A percentile compares a stretch with the other conserved stretches of the same genome.
Conservation (phyloP, 169 alveolate genomes). For the Nephromyces sp. region DNA sequence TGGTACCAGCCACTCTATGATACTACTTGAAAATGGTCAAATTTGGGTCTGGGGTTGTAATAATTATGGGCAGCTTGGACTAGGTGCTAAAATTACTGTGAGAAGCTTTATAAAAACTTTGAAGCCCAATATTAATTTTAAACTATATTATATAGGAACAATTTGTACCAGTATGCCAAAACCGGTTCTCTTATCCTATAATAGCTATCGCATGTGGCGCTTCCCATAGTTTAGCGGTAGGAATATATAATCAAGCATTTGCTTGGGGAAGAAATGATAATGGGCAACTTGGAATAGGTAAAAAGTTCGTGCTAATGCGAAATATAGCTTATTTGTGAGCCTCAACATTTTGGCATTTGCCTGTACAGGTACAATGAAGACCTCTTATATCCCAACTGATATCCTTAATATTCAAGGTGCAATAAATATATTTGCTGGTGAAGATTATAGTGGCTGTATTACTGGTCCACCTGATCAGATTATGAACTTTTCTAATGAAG, state of each 20-base stretch:
- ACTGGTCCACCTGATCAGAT: neutral
- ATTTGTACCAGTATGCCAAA: slow-evolving; percentile 15
- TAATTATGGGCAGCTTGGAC: slow-evolving; percentile 50
- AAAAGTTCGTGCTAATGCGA: neutral
- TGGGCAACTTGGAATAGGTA: slow-evolving; percentile 71
- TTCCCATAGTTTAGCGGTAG: slow-evolving; percentile 55
- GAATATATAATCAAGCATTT: slow-evolving; percentile 49
- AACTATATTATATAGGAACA: too few relatives aligned
- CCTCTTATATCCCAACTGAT: slow-evolving; percentile 56
- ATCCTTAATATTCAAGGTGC: slow-evolving; percentile 53
- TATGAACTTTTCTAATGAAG: slow-evolving; percentile 13
- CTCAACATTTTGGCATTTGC: neutral
- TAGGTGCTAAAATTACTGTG: slow-evolving; percentile 37
- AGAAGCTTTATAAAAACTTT: too few relatives aligned
- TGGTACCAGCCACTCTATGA: slow-evolving; percentile 27
- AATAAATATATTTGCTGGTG: slow-evolving; percentile 65
- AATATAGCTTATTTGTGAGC: neutral
- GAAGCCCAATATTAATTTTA: too few relatives aligned
- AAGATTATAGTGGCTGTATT: slow-evolving; percentile 68
- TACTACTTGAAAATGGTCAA: slow-evolving; percentile 16
- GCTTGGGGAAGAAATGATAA: slow-evolving; percentile 62
- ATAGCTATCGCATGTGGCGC: slow-evolving; percentile 59
- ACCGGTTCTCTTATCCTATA: slow-evolving; percentile 13
- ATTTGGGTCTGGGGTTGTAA: slow-evolving; percentile 51
- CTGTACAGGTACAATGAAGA: slow-evolving; percentile 52